Base-by-base conservation (phyloP, 2,329 filamentous ascomycete genomes). In the Aphanocladium album region DNA sequence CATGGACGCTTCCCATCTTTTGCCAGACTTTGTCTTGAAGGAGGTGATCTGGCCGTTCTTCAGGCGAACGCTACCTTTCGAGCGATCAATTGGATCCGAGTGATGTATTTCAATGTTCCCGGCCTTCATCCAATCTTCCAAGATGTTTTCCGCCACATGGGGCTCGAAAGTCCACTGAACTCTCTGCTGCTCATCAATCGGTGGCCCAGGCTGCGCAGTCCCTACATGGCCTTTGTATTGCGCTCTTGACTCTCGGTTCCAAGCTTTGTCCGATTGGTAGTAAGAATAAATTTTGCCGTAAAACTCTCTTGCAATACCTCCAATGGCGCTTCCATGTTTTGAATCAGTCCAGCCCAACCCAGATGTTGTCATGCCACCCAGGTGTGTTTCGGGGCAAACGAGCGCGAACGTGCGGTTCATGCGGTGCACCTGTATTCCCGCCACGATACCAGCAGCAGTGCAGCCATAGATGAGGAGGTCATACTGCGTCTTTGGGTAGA, bases 131-230 rank as follows among this genome's bases (percentile, higher is more conserved):
- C 60, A 61, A 23, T 61, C 60, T 14, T 57, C 53, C n/a, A 39
- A 25, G 39, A 61, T 53, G 2, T 8, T n/a, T 39, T 61, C 46
- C 1, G 60, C 53, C 12, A 61, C 47, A 41, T 57, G 55, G 6
- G 60, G 54, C 23, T 61, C 60, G 46, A 61, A 61, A 23, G 60
- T 61, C 60, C 60, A 61, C 21, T 61, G 54, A 3, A 57, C 46
- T 21, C 21, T 46, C 19, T 23, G 25, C 14, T 46, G 30, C 19
- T 35, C 46, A 35, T 61, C 60, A 23, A 61, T 47, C 3, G 59
- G 52, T 14, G 25, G 43, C n/a, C 59, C 59, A 21, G 59, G 59
- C 25, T 61, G 59, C 9, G 59, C 59, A 19, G 21, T 11, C 25
- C 51, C 45, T n/a, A 17, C 5, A n/a, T 50, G 54, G 9, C 23